Evolutionary conservation across 805 yeast genomes (phyloP).

Genomic region (Kodamaea jinghongensis): DNA sequence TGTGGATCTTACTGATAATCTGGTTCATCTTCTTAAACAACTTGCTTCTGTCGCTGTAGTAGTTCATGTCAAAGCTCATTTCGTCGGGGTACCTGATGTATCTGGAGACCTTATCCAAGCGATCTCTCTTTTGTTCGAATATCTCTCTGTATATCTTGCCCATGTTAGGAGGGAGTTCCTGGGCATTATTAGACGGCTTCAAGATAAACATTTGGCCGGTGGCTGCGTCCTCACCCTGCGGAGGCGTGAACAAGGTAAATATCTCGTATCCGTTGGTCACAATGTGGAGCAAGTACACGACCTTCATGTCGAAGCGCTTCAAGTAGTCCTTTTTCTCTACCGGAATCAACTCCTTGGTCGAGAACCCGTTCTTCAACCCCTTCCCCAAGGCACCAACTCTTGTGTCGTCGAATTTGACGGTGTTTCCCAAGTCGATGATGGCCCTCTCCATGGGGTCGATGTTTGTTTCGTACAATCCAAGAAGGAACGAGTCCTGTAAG

Average conservation of each 20-base stretch:
- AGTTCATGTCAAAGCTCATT: slow-evolving; percentile 52
- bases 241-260: slow-evolving; percentile 50
- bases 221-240: too few relatives aligned
- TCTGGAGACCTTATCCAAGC: slow-evolving; percentile 39
- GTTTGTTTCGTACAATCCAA: slow-evolving; percentile 75
- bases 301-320: slow-evolving; percentile 50
- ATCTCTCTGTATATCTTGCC: slow-evolving; percentile 55
- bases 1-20: slow-evolving; percentile 53
- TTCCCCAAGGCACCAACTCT: slow-evolving; percentile 81
- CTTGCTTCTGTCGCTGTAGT: slow-evolving; percentile 53
- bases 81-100: slow-evolving; percentile 53
- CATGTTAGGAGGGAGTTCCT: slow-evolving; percentile 55
- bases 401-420: slow-evolving; percentile 65
- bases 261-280: slow-evolving; percentile 74
- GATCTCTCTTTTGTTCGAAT: slow-evolving; percentile 45
- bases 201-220: slow-evolving; percentile 55
- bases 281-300: slow-evolving; percentile 66
- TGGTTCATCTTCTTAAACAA: slow-evolving; percentile 59
- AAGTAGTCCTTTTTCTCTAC: slow-evolving; percentile 53
- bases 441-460: slow-evolving; percentile 69
- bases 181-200: slow-evolving; percentile 70
- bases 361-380: slow-evolving; percentile 84
- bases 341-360: slow-evolving; percentile 51
- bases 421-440: slow-evolving; percentile 72
- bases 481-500: slow-evolving; percentile 57